Percentiles rank a stretch among this genome's conserved stretches.
Conservation (phyloP, 2,329 filamentous ascomycete genomes). For the Epichloe aotearoae region DNA sequence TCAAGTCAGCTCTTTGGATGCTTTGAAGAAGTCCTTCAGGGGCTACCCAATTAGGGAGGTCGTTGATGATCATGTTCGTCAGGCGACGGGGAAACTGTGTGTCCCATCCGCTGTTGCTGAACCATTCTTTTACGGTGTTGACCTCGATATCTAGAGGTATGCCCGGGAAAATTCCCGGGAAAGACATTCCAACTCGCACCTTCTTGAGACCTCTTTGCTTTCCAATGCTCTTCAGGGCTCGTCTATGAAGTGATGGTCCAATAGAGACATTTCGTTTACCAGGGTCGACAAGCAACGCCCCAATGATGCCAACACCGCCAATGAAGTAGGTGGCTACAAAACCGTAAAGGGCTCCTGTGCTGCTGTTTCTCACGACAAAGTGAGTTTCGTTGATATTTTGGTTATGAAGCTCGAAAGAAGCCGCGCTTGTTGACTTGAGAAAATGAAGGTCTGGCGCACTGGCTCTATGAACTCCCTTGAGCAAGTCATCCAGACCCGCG, state of each 20-base stretch:
- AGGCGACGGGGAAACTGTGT: constrained; percentile 43
- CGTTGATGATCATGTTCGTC: constrained; percentile 58
- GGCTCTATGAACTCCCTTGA: constrained; percentile 55
- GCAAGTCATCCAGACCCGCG: constrained; percentile 59
- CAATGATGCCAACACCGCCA: constrained; percentile 60
- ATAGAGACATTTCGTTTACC: constrained; percentile 77
- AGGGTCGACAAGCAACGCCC: constrained; percentile 81
- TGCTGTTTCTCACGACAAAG: constrained; percentile 88
- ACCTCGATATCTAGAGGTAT: constrained; percentile 48
- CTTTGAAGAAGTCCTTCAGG: constrained; percentile 66
- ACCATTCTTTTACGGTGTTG: constrained; percentile 56
- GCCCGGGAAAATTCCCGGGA: constrained; percentile 78
- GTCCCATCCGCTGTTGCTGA: constrained; percentile 83
- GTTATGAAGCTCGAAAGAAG: constrained; percentile 62
- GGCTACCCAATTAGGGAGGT: constrained; percentile 59
- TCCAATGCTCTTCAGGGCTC: constrained; percentile 61
- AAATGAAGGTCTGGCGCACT: constrained; percentile 55
- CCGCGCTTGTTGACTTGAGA: constrained; percentile 54
- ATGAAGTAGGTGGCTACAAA: constrained; percentile 85
- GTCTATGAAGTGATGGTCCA: constrained; percentile 75
- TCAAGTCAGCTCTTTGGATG: constrained; percentile 58
- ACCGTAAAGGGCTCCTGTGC: constrained; percentile 78
- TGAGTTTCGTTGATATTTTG: constrained; percentile 65
- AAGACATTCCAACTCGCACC: constrained; percentile 66
- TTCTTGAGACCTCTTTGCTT: constrained; percentile 62